A percentile compares a stretch with the other conserved stretches of the same genome.
phyloP scores from a whole-genome alignment of 2,329 filamentous ascomycete genomes.

The Colletotrichum magnum region DNA sequence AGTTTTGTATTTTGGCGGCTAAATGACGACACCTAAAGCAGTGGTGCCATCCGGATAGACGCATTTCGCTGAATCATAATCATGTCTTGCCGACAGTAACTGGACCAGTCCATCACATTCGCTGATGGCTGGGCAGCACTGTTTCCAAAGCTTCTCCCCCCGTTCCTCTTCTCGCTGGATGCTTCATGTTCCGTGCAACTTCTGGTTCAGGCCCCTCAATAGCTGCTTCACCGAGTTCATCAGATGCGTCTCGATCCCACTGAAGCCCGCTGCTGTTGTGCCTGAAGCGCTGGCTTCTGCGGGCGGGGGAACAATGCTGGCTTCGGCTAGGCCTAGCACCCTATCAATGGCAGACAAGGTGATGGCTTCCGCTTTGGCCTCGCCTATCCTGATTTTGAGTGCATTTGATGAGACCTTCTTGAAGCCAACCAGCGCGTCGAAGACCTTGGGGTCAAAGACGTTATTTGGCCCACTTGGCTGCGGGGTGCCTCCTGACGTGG shows the following conservation, averaged over 20 bases:
- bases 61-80: constrained; percentile 38
- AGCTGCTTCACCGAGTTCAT: constrained; percentile 58
- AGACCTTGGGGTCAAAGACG: constrained; percentile 55
- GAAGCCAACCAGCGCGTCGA: constrained; percentile 59
- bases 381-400: constrained; percentile 56
- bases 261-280: constrained; percentile 47
- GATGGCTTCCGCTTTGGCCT: constrained; percentile 60
- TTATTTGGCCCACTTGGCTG: constrained; percentile 38
- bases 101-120: neutral
- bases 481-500: constrained; percentile 42
- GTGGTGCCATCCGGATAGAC: constrained; percentile 18
- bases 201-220: constrained; percentile 57
- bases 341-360: constrained; percentile 66
- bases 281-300: constrained; percentile 34
- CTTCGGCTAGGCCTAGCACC: constrained; percentile 62
- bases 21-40: constrained; percentile 28
- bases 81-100: constrained; percentile 28
- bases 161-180: neutral
- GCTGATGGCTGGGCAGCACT: constrained; percentile 2
- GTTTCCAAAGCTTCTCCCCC: neutral
- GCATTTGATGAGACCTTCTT: constrained; percentile 61
- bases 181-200: constrained; percentile 44
- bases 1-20: constrained; percentile 29
- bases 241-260: constrained; percentile 57
- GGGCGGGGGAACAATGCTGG: constrained; percentile 55